Evolutionary conservation across 805 yeast species (phyloP).

Genomic region (Barnettozyma populi): DNA sequence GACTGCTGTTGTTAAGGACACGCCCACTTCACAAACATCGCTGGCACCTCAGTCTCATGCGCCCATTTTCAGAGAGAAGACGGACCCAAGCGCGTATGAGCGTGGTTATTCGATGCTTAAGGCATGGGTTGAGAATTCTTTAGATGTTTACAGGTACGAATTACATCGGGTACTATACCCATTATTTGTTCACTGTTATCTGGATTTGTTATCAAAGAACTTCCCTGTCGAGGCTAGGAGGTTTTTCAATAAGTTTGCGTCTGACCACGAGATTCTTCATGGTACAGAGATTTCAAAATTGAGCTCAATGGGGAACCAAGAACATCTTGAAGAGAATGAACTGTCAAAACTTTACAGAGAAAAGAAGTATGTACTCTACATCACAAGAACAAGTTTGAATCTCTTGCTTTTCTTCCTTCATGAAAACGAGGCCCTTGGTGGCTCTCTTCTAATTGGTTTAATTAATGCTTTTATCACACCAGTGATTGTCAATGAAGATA

Average conservation of each 20-base stretch:
- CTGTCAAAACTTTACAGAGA: slow-evolving; percentile 69
- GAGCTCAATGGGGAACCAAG: slow-evolving; percentile 69
- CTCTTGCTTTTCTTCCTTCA: slow-evolving; percentile 79
- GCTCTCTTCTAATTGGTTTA: slow-evolving; percentile 76
- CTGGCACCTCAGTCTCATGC: background rate
- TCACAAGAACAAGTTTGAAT: slow-evolving; percentile 82
- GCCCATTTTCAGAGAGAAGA: slow-evolving; percentile 17
- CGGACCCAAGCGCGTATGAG: slow-evolving; percentile 59
- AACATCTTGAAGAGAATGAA: slow-evolving; percentile 78
- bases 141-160: slow-evolving; percentile 89
- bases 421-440: slow-evolving; percentile 90
- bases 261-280: slow-evolving; percentile 71
- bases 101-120: slow-evolving; percentile 76
- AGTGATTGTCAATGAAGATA: slow-evolving; percentile 25
- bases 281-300: slow-evolving; percentile 69
- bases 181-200: slow-evolving; percentile 81
- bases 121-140: slow-evolving; percentile 85
- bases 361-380: slow-evolving; percentile 67
- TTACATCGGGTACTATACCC: slow-evolving; percentile 82
- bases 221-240: slow-evolving; percentile 56
- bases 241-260: slow-evolving; percentile 69
- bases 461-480: slow-evolving; percentile 77
- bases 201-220: slow-evolving; percentile 69
- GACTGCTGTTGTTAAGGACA: slow-evolving; percentile 37
- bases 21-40: background rate